phyloP scores from a whole-genome alignment of 768 basidiomycete species.

The Lanmaoa rubissima region DNA sequence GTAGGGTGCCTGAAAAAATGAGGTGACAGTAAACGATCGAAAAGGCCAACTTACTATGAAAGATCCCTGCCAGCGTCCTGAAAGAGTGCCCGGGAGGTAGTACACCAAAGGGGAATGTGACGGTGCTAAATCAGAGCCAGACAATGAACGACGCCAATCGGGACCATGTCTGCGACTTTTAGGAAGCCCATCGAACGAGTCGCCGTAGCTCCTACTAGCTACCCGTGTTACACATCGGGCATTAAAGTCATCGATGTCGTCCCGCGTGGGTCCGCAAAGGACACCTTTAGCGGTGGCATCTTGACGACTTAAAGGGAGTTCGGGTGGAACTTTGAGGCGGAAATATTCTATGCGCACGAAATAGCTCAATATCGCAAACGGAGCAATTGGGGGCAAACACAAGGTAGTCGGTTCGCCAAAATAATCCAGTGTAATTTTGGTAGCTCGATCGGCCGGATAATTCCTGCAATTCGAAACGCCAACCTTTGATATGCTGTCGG shows the following conservation, averaged over 20 bases:
- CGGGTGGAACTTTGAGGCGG: conserved; percentile 38
- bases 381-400: conserved; percentile 41
- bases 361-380: conserved; percentile 49
- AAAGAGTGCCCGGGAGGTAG: conserved; percentile 45
- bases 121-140: background rate
- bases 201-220: conserved; percentile 22
- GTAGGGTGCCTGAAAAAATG: conserved; percentile 37
- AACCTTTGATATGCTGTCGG: conserved; percentile 11
- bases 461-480: conserved; percentile 22
- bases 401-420: conserved; percentile 40
- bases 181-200: conserved; percentile 14
- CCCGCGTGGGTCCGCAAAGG: conserved; percentile 40
- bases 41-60: conserved; percentile 38
- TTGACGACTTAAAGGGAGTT: conserved; percentile 38
- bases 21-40: background rate
- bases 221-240: conserved; percentile 43
- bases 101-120: conserved; percentile 10
- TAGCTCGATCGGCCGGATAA: conserved; percentile 33
- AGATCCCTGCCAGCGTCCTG: conserved; percentile 51
- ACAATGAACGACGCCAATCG: conserved; percentile 28
- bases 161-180: conserved; percentile 34
- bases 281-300: conserved; percentile 31
- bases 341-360: conserved; percentile 42
- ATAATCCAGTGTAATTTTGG: conserved; percentile 36
- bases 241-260: conserved; percentile 46